Conservation (phyloP, 2,329 filamentous ascomycete genomes). For the Colletotrichum higginsianum region DNA sequence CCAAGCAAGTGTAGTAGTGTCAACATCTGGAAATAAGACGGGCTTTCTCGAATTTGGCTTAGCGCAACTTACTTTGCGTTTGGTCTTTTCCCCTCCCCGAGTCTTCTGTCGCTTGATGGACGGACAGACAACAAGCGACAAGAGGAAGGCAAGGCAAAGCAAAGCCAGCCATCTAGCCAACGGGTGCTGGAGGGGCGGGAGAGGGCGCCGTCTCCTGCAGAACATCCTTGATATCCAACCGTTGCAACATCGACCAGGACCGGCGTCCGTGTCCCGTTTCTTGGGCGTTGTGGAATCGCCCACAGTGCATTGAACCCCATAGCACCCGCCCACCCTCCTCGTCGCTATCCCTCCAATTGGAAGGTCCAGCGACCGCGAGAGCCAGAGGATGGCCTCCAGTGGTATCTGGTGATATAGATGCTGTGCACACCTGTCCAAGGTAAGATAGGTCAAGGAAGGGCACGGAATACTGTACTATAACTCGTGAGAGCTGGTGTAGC, state of each 20-base stretch:
- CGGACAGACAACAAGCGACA: neutral
- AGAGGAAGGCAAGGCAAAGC: neutral
- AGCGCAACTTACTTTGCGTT: neutral
- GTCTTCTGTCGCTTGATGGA: neutral
- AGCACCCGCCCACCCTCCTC: slow-evolving; percentile 27
- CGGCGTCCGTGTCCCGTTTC: slow-evolving; percentile 28
- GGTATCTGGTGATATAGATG: slow-evolving; percentile 18
- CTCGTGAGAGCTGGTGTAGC: slow-evolving; percentile 4
- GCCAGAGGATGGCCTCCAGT: slow-evolving; percentile 16
- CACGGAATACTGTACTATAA: neutral
- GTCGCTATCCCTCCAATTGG: slow-evolving; percentile 21
- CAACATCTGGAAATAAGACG: neutral
- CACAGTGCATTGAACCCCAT: slow-evolving; percentile 42
- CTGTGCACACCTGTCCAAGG: neutral
- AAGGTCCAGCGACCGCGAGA: neutral
- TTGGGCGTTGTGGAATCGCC: slow-evolving; percentile 8
- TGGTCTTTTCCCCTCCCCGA: neutral
- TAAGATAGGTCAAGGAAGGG: slow-evolving; percentile 7
- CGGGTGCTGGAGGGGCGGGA: slow-evolving; percentile 39
- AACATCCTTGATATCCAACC: slow-evolving; percentile 32
- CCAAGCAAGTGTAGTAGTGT: neutral
- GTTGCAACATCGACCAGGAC: slow-evolving; percentile 34
- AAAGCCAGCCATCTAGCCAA: neutral
- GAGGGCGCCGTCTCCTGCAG: slow-evolving; percentile 39
- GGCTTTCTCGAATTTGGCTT: neutral